Evolutionary conservation across 805 yeast genomes (phyloP), one percentile per base, ranked within the genome.

Genomic region (Lipomyces yamadae): DNA sequence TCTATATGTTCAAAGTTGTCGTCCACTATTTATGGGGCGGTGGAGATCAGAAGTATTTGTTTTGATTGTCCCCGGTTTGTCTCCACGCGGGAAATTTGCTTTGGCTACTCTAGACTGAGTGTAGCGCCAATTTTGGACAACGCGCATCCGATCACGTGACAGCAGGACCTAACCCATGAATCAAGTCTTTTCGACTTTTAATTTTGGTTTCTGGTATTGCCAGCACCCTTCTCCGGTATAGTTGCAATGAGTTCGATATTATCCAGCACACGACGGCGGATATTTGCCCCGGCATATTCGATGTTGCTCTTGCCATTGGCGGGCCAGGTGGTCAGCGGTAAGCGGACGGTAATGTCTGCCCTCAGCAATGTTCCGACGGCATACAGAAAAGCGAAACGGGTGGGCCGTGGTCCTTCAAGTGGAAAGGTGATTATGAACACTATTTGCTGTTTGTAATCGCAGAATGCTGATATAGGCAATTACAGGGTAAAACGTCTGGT

Each of bases 401-500:
- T 94, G 11, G 99, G 99, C 79, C 88, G 99, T 81, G 98, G 98
- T 81, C 97, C 97, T 32, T 64, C 75, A 34, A 65, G 72, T 39
- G 92, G 92, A 29, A 70, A 70, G 65, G 73, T 70, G 42, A 33
- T 62, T 29, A 6, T 1, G 10, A 42, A 42, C 18, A 24, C 48
- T 7, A 42, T 18, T 59, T 3, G 13, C 33, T 35, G 13, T 11
- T 35, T n/a, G 7, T 15, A 15, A 1, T 35, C 29, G 15, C 39
- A n/a, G 29, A 42, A 7, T 56, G 61, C 15, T 15, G 33, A n/a
- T 34, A 29, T 13, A 32, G n/a, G 53, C n/a, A 8, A 34, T 6
- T 56, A n/a, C 82, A 85, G 72, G 99, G 99, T 81, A 93, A 94
- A 79, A 95, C 98, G 2, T 87, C 98, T 5, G 97, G 97, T 59